phyloP scores from a whole-genome alignment of 257 asterid species.

The Solanum habrochaites region DNA sequence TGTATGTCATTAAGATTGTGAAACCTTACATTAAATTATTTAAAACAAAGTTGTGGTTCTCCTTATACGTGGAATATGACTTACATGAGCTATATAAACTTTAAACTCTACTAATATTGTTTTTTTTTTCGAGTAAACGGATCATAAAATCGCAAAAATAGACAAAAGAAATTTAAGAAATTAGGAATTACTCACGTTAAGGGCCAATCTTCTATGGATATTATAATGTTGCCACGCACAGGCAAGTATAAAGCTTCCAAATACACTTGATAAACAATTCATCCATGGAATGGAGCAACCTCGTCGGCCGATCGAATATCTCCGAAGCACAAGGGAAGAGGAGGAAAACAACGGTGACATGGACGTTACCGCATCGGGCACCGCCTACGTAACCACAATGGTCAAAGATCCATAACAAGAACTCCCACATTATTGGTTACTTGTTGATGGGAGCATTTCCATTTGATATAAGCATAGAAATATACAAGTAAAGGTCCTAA shows the following conservation, averaged over 20 bases:
- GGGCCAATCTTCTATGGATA: conserved; percentile 82
- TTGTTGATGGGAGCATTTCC: conserved; percentile 8
- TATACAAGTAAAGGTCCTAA: conserved; percentile 64
- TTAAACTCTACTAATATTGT: background rate
- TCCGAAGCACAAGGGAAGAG: conserved; percentile 89
- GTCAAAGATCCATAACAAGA: conserved; percentile 71
- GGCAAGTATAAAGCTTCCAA: conserved; percentile 94
- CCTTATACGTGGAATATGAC: background rate
- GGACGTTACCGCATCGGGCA: conserved; percentile 89
- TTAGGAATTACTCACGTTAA: conserved; percentile 40
- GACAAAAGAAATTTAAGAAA: background rate
- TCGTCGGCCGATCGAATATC: conserved; percentile 69
- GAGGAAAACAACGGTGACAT: conserved; percentile 88
- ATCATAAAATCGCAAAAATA: no score
- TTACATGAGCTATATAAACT: background rate
- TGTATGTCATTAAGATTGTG: background rate
- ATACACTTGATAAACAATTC: conserved; percentile 75
- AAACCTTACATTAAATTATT: background rate
- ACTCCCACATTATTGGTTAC: conserved; percentile 76
- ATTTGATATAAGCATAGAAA: conserved; percentile 38
- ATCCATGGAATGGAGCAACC: conserved; percentile 72
- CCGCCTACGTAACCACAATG: conserved; percentile 96
- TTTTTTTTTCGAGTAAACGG: background rate
- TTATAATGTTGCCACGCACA: conserved; percentile 97
- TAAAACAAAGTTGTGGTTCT: background rate